Base-by-base conservation (phyloP, 148 eudicot species). In the Chenopodium berlandieri region DNA sequence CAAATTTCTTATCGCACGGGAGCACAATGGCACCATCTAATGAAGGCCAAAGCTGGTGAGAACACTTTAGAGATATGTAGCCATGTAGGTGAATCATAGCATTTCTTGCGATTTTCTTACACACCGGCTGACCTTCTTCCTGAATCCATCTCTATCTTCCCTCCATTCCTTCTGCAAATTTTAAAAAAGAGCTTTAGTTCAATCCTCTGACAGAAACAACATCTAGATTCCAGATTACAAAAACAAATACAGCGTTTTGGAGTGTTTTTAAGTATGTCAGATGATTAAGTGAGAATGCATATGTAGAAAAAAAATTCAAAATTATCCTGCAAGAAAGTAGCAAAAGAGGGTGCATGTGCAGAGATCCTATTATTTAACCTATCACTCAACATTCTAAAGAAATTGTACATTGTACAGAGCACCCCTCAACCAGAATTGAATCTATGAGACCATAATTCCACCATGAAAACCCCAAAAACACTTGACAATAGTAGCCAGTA, bases 81-180 rank as follows among this genome's bases (percentile, higher is more conserved):
- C 54, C 54, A 50, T 50, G 16, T 37, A 31, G 64, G 54, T 13
- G 65, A 48, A 77, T 87, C 89, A 87, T 44, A 87, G 75, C 84
- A 85, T 82, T 83, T 88, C 90, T 77, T 88, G 90, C 13, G 90
- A 88, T 75, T 78, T 86, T 54, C 90, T 86, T 10, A 88, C 88
- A 47, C 90, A 88, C 8, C 90, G 90, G 54, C 90, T 78, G 76
- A 88, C 84, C 80, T 79, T 88, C 79, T 79, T 82, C 66, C 84
- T 82, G 80, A 88, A 88, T 14, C 82, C 90, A 19, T 86, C 87
- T 74, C 37, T 84, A 48, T 86, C 87, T 47, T 88, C 90, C 77
- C 90, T 86, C 90, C 90, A 88, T 84, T 86, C 82, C 75, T 86
- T 88, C 90, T 88, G 88, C 87, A 84, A 78, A 76, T 71, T 46